Evolutionary conservation across 768 basidiomycete genomes (phyloP), one percentile per base, ranked within the genome.

Genomic region (Mycena galopus): DNA sequence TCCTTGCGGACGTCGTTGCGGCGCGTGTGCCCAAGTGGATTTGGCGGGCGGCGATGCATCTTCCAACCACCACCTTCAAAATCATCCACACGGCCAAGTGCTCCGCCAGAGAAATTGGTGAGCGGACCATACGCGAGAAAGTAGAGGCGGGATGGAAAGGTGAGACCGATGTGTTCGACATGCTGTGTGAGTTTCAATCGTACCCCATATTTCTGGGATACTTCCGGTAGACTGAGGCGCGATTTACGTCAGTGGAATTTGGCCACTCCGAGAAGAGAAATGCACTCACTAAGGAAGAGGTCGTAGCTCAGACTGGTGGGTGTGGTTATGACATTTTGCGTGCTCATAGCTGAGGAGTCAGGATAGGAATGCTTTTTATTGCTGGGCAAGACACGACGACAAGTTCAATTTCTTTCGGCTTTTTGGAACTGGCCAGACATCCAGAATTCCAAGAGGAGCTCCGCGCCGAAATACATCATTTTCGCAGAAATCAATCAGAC

Each of bases 381-480:
- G 39, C 16, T 25, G 37, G 59, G n/a, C 23, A 65, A 33, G 70
- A 67, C 33, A 73, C 69, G 29, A 57, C 72, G 17, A 1, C 27
- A 42, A 42, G 23, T 39, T 39, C 29, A 60, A 37, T 72, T n/a
- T 30, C 66, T 12, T 76, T 70, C 39, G 66, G 65, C 5, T 30
- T 73, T 14, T 51, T 65, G 10, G 69, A 73, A 37, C 67, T 76
- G 39, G 72, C 67, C 1, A 51, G 47, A 27, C 21, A 74, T 57
- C 70, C 63, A 5, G 57, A 56, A 6, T 67, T 65, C 51, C 75
- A 76, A 51, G 47, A 58, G 7, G 5, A 32, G 12, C 58, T 74
- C 6, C 69, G 75, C 23, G 42, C n/a, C 23, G 75, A 76, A 29
- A 76, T 76, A 21, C 59, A 42, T 7, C 50, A 35, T 42, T 47